Evolutionary conservation across 495 filamentous ascomycete genomes (phyloP).

Genomic region (Penicillium ochrochloron): DNA sequence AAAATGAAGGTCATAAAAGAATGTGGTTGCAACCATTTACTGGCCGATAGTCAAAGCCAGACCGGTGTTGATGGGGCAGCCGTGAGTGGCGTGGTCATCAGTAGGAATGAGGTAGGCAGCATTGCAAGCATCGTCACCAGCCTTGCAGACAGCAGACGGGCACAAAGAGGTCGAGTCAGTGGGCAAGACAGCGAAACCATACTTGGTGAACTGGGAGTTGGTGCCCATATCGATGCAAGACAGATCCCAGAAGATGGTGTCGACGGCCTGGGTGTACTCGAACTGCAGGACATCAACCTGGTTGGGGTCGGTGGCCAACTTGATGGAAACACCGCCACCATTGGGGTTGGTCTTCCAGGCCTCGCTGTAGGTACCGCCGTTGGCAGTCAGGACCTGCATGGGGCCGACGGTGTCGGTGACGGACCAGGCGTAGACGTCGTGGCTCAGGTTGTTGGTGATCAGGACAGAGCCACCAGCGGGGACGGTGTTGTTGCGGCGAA

Average conservation of each 20-base stretch:
- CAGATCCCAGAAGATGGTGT: conserved; percentile 50
- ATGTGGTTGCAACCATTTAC: conserved; percentile 23
- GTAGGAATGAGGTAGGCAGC: conserved; percentile 49
- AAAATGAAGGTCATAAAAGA: conserved; percentile 6
- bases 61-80: conserved; percentile 49
- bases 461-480: conserved; percentile 36
- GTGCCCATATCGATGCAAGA: conserved; percentile 49
- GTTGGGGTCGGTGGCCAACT: conserved; percentile 38
- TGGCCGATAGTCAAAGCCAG: conserved; percentile 44
- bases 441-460: conserved; percentile 46
- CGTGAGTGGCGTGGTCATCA: conserved; percentile 52
- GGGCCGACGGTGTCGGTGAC: conserved; percentile 33
- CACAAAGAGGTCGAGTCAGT: conserved; percentile 32
- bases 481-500: conserved; percentile 29
- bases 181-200: conserved; percentile 47
- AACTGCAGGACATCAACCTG: conserved; percentile 49
- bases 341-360: conserved; percentile 43
- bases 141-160: conserved; percentile 44
- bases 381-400: conserved; percentile 38
- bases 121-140: conserved; percentile 43
- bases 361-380: conserved; percentile 42
- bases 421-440: conserved; percentile 49
- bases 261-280: conserved; percentile 46
- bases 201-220: conserved; percentile 44
- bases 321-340: conserved; percentile 52